A percentile compares a stretch with the other conserved stretches of the same genome.
These are phyloP conservation scores for Sphaerulina populicola DNA, from an alignment of 2,329 filamentous ascomycete genomes.

Conservation along the genomic window DNA sequence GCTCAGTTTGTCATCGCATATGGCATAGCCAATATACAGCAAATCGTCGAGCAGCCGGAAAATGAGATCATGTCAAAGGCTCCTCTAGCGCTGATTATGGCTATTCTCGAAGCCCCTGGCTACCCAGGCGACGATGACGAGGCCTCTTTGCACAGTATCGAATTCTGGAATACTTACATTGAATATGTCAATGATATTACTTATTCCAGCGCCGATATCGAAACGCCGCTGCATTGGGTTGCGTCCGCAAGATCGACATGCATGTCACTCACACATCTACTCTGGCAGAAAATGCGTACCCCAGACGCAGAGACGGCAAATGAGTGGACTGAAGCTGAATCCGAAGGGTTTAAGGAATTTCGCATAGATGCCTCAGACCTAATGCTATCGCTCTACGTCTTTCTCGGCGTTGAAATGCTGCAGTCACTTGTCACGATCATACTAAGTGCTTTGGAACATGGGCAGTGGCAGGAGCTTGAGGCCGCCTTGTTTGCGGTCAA, in stretches of 20 bases:
- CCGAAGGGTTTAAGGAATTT: conserved; percentile 46
- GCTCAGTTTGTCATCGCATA: conserved; percentile 60
- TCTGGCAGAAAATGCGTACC: conserved; percentile 39
- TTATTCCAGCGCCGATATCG: conserved; percentile 39
- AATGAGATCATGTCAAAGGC: conserved; percentile 44
- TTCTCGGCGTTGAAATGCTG: conserved; percentile 41
- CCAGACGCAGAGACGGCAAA: conserved; percentile 51
- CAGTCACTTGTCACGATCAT: conserved; percentile 42
- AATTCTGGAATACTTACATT: conserved; percentile 73
- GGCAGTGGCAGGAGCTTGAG: conserved; percentile 45
- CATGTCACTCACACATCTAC: conserved; percentile 41
- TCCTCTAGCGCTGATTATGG: conserved; percentile 49
- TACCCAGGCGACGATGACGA: conserved; percentile 64
- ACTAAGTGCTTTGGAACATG: conserved; percentile 34
- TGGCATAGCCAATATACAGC: conserved; percentile 56
- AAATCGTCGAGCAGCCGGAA: conserved; percentile 49
- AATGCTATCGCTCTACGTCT: conserved; percentile 60
- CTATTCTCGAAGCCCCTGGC: conserved; percentile 58
- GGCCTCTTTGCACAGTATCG: conserved; percentile 63
- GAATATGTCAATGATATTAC: conserved; percentile 55
- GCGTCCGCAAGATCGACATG: conserved; percentile 51
- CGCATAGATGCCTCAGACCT: conserved; percentile 73
- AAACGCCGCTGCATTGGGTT: conserved; percentile 48
- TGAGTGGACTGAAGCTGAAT: conserved; percentile 60
- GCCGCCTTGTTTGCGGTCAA: conserved; percentile 55